Base-by-base conservation (phyloP, 495 filamentous ascomycete species). In the Xylaria castorea region DNA sequence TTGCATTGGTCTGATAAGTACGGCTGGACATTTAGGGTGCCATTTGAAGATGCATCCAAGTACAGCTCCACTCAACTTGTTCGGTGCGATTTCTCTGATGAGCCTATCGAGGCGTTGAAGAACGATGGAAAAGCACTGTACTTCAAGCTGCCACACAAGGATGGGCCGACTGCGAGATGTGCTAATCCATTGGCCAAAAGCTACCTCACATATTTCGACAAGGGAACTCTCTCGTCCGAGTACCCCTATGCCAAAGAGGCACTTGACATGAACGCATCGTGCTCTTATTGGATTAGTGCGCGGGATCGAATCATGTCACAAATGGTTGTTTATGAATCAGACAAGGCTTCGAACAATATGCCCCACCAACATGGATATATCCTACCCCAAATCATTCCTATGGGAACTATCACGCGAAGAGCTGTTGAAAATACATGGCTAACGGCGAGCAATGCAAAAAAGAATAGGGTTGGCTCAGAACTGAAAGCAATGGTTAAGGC, bases 351-450 rank as follows among this genome's bases (percentile, higher is more conserved):
- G 42, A 63, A 64, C 27, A 71, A 34, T 30, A 60, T 22, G 55
- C 44, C 44, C 44, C 5, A 69, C 12, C 68, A 57, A 14, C 69
- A 65, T 16, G 96, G 96, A 5, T 96, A 92, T 75, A 98, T 99
- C 74, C 83, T 99, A n/a, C 96, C 96, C n/a, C 96, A 99, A 76
- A 83, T 99, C 66, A 98, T 99, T 71, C 96, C 96, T 12, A 99
- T 99, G 96, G 96, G 96, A 18, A 99, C 96, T 22, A 92, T 99
- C 68, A 99, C 96, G n/a, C 88, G 96, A 48, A 90, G 96, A 73
- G 94, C 96, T 0, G 96, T 99, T 27, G 96, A 99, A 80, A 97
- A 97, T 74, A 98, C 96, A 0, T 99, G 96, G 96, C 88, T 99
- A 50, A 99, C 96, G 22, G 96, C 96, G 18, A 96, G 94, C 75